phyloP scores from a whole-genome alignment of 768 basidiomycete species.

The Hebeloma cylindrosporum region DNA sequence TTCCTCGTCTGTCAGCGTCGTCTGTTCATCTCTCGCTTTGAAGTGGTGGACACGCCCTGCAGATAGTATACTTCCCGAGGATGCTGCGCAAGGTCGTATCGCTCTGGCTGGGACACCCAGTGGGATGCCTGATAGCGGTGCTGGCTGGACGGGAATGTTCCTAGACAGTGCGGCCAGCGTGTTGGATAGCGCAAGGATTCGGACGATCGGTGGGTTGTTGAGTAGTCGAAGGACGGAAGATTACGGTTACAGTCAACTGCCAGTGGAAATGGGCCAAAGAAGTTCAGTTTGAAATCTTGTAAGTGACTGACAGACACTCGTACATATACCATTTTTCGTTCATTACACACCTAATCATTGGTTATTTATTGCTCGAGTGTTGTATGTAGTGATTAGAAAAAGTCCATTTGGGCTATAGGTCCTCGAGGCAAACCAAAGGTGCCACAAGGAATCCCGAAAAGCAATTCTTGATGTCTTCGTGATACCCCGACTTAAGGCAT shows the following conservation, averaged over 20 bases:
- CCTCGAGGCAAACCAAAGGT: too few species aligned
- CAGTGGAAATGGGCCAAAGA: conserved; percentile 58
- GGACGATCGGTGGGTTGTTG: conserved; percentile 38
- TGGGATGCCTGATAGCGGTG: conserved; percentile 34
- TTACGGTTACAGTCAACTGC: conserved; percentile 67
- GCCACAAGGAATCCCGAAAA: too few species aligned
- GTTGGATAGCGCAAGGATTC: conserved; percentile 41
- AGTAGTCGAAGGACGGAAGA: conserved; percentile 35
- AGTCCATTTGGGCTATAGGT: too few species aligned
- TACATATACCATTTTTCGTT: not conserved
- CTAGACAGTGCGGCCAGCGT: conserved; percentile 44
- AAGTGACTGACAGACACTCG: not conserved
- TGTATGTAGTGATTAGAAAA: not conserved
- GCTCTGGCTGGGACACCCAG: conserved; percentile 22
- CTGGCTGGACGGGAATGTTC: conserved; percentile 44
- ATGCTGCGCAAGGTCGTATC: conserved; percentile 50
- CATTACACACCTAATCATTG: not conserved
- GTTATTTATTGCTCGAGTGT: conserved; percentile 1
- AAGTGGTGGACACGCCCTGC: conserved; percentile 79
- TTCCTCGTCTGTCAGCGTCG: conserved; percentile 94
- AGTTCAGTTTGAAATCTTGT: conserved; percentile 10
- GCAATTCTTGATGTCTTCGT: too few species aligned
- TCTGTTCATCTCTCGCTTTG: conserved; percentile 83
- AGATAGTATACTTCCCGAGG: conserved; percentile 70
- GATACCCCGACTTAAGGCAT: too few species aligned